Base-by-base conservation (phyloP, 148 eudicot genomes). In the Vaccinium myrtillus region DNA sequence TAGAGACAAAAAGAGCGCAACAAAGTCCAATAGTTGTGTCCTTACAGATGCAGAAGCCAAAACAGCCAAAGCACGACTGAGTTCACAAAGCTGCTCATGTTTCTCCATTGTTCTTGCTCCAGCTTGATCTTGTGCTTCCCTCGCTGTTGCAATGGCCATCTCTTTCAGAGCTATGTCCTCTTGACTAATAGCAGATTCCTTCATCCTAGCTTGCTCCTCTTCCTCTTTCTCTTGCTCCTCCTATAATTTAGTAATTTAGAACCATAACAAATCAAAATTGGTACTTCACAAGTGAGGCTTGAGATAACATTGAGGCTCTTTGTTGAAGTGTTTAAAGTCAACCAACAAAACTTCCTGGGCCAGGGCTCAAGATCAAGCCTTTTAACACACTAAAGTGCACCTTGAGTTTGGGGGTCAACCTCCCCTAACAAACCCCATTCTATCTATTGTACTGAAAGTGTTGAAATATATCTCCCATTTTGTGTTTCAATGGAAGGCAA, bases 31-130 rank as follows among this genome's bases (percentile, higher is more conserved):
- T 27, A 55, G 39, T 39, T 32, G 83, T 2, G 49, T 86, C 87
- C 88, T 32, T 32, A 32, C 36, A 32, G 36, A 32, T 32, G 36
- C 36, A 32, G 36, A 32, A 91, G 98, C 98, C 84, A 94, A 87
- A 88, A 95, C 94, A 88, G 98, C 95, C 91, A 95, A 88, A 77
- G 98, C 98, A 75, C 94, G 98, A 73, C 98, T 95, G 80, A 95
- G 90, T 88, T 93, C 91, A 87, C 95, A 91, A 73, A 95, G 93
- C 85, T 93, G 91, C 70, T 95, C 93, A 75, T 90, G 90, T 84
- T 92, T 94, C 77, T 94, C 96, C 48, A 80, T 67, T 14, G 94
- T 89, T 85, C 87, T 89, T 75, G 87, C 90, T 90, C 90, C 89
- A 78, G 94, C 98, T 87, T 53, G 89, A 82, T 94, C 91, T 77